phyloP scores from a whole-genome alignment of 1,139 yeast genomes.

The Sugiyamaella pinicola region DNA sequence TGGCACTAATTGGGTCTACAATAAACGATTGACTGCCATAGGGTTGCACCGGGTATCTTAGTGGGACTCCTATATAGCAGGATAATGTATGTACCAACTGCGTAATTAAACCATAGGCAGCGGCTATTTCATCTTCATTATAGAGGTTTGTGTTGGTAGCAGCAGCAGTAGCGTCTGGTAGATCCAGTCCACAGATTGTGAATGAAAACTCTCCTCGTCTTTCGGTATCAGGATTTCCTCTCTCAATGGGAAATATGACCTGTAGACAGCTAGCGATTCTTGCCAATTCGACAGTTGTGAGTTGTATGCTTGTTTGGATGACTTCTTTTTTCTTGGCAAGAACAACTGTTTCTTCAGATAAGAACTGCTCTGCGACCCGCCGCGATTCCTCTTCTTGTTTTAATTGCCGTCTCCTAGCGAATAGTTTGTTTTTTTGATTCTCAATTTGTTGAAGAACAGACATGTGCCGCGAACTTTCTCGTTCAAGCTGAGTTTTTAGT shows the following conservation, averaged over 20 bases:
- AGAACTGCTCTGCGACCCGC: conserved; percentile 22
- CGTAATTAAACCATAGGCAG: conserved; percentile 53
- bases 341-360: conserved; percentile 16
- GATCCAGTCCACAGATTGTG: conserved; percentile 42
- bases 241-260: conserved; percentile 45
- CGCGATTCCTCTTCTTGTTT: conserved; percentile 21
- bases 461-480: conserved; percentile 7
- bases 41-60: conserved; percentile 55
- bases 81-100: conserved; percentile 50
- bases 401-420: conserved; percentile 18
- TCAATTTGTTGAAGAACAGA: conserved; percentile 16
- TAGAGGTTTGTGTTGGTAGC: conserved; percentile 31
- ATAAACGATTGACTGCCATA: conserved; percentile 56
- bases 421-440: conserved; percentile 23
- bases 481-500: conserved; percentile 6
- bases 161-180: conserved; percentile 30
- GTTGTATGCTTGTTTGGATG: conserved; percentile 20
- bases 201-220: conserved; percentile 39
- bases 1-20: conserved; percentile 52
- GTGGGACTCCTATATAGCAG: conserved; percentile 49
- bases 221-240: conserved; percentile 20
- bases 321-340: conserved; percentile 1
- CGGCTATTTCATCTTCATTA: conserved; percentile 48
- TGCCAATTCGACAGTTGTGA: conserved; percentile 30
- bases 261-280: conserved; percentile 35